Evolutionary conservation across 331 rosid genomes (phyloP), one percentile per base, ranked within the genome.

Genomic region (Rosa hybrid): DNA sequence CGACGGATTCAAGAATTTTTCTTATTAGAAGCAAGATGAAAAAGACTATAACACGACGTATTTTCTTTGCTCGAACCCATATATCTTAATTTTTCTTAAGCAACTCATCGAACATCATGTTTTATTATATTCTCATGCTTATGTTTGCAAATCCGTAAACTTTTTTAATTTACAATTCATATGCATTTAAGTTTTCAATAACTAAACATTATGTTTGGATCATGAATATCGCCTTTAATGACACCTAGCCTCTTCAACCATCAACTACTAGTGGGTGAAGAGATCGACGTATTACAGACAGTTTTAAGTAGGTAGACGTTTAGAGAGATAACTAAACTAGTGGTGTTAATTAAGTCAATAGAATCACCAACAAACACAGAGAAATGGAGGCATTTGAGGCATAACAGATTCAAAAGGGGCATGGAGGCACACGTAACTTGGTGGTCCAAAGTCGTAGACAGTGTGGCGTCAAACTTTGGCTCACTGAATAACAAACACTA

Each of bases 391-490:
- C 14, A 60, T 13, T 20, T 62, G 18, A 62, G 39, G 70, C 70
- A 34, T 30, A 30, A 64, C 44, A 64, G 44, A 12, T 64, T 64
- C 42, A 6, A 6, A 30, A 20, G 59, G 65, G 44, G 18, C 20
- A 65, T 38, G 48, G 48, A 67, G 23, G 48, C 45, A 16, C 10
- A 74, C 83, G 80, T 77, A 18, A 75, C 39, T 50, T 12, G 27
- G 78, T 49, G 46, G 81, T 49, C 51, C 30, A 56, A 41, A 49
- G 27, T 56, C 38, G 7, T 42, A 46, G 67, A 14, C 70, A n/a
- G 48, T 20, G 71, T 68, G 70, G 80, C 76, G 81, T 81, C 85
- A 72, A 77, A 63, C 63, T 78, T 81, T 77, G 77, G 82, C 56
- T 39, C 30, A 27, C 77, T 44, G 14, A 1, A 20, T 16, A 11